Conservation (phyloP, 1,139 yeast genomes). For the Geotrichum carabidarum region DNA sequence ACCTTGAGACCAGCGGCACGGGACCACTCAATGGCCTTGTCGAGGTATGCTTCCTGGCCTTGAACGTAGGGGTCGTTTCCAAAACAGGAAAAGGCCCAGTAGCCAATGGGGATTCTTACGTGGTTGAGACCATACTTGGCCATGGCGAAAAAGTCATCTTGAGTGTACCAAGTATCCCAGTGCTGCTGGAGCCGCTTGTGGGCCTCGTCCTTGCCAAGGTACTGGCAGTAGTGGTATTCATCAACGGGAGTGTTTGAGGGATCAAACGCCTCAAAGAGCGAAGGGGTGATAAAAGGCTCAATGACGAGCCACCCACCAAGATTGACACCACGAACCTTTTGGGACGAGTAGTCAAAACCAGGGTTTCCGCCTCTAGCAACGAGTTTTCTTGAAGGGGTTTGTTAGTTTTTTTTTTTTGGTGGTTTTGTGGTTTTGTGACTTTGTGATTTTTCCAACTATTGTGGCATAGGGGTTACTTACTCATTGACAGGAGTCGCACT, state of each 20-base stretch:
- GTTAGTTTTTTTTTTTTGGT: too few species aligned
- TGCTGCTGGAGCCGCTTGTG: conserved; percentile 52
- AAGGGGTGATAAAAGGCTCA: conserved; percentile 80
- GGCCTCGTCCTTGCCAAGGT: conserved; percentile 61
- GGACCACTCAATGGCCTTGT: conserved; percentile 75
- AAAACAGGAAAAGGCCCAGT: conserved; percentile 79
- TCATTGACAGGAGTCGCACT: not conserved
- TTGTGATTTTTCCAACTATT: too few species aligned
- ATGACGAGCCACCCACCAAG: conserved; percentile 91
- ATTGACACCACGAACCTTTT: conserved; percentile 69
- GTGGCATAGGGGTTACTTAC: too few species aligned
- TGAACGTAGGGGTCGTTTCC: conserved; percentile 78
- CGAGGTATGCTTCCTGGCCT: conserved; percentile 73
- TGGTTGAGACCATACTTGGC: conserved; percentile 66
- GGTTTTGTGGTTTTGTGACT: too few species aligned
- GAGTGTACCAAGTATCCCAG: conserved; percentile 78
- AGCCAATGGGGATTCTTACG: conserved; percentile 89
- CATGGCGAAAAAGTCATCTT: conserved; percentile 62
- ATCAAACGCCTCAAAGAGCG: conserved; percentile 56
- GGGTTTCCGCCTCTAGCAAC: conserved; percentile 8
- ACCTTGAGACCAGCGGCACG: conserved; percentile 57
- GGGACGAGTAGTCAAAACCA: conserved; percentile 46
- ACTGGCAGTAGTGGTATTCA: conserved; percentile 67
- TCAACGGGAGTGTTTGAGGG: conserved; percentile 63
- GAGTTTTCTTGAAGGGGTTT: not conserved